Conservation (phyloP, 306 rosid species). For the Echinosophora koreensis region DNA sequence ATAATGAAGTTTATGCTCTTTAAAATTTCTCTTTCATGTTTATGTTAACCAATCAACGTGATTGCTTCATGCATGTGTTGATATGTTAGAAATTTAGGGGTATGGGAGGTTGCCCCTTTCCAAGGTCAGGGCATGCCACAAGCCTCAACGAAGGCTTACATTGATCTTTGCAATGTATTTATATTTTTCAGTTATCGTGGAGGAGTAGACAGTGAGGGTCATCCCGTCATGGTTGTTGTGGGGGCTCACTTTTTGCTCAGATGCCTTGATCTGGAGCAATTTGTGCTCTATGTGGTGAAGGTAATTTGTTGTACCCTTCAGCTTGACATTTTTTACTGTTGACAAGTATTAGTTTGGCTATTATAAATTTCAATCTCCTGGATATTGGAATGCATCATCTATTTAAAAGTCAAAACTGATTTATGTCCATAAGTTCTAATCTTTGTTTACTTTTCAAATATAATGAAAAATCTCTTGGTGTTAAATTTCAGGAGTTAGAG, state of each 20-base stretch:
- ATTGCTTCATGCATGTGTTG: conserved; percentile 25
- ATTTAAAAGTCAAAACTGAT: conserved; percentile 22
- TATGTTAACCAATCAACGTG: conserved; percentile 17
- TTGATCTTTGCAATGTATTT: conserved; percentile 1
- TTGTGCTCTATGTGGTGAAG: conserved; percentile 84
- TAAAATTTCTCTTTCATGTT: conserved; percentile 7
- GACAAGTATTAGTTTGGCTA: conserved; percentile 4
- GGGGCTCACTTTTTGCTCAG: conserved; percentile 98
- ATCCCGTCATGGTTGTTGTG: conserved; percentile 95
- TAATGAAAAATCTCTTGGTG: conserved; percentile 22
- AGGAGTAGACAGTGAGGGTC: conserved; percentile 96
- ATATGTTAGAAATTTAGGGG: conserved; percentile 1
- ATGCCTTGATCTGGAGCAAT: conserved; percentile 95
- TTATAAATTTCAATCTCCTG: conserved; percentile 22
- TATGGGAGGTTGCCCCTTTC: conserved; percentile 23
- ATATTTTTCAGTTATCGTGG: conserved; percentile 84
- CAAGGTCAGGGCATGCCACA: conserved; percentile 10
- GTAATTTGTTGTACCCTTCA: conserved; percentile 53
- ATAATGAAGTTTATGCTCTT: conserved; percentile 29
- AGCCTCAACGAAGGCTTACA: background rate
- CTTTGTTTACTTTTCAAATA: conserved; percentile 1
- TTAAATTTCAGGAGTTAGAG: conserved; percentile 86
- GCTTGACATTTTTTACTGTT: conserved; percentile 17
- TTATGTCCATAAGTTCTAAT: conserved; percentile 10
- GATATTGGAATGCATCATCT: conserved; percentile 31